Evolutionary conservation across 768 basidiomycete species (phyloP), one percentile per base, ranked within the genome.

Genomic region (Russula griseocarnosa): DNA sequence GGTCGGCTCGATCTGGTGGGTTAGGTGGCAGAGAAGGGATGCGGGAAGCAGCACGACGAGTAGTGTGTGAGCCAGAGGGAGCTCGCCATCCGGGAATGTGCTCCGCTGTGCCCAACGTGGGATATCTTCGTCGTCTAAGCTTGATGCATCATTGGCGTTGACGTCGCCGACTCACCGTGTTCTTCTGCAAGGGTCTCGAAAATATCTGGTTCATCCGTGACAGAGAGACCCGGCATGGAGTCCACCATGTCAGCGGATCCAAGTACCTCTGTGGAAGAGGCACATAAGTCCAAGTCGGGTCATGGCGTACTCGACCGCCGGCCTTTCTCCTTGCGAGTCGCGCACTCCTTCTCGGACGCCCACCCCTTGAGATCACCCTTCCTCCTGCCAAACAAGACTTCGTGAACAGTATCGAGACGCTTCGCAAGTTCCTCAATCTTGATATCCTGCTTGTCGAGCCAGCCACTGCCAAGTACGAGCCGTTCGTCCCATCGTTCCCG

Each of bases 401-500:
- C 83, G 69, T 94, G 91, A 3, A 92, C 90, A n/a, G 85, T 79
- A 66, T 90, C 84, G 62, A 92, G 71, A 72, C 92, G 90, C 71
- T 79, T 83, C 67, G 44, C 71, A 61, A 93, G 73, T 34, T 85
- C 79, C 22, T 72, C 74, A 38, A 87, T 74, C 18, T 69, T 74
- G 60, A 92, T 69, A 68, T 90, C 86, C 70, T 86, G 87, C 61
- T 76, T 79, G 71, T 94, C 58, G 93, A 28, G 70, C 90, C 90
- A 93, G 7, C 92, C 92, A 32, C 86, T 86, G 26, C 88, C 88
- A 14, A 93, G 78, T 0, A 92, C 86, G 14, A 94, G 80, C 40
- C 85, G 79, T 70, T 92, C 88, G 69, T 93, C 92, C 92, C 91
- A 94, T 20, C 79, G 76, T 66, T 90, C 87, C 46, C 81, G 79